Percentiles rank a stretch among this genome's conserved stretches.
These are phyloP conservation scores for Cucurbita moschata DNA, from an alignment of 306 rosid species.

Conservation along the genomic window DNA sequence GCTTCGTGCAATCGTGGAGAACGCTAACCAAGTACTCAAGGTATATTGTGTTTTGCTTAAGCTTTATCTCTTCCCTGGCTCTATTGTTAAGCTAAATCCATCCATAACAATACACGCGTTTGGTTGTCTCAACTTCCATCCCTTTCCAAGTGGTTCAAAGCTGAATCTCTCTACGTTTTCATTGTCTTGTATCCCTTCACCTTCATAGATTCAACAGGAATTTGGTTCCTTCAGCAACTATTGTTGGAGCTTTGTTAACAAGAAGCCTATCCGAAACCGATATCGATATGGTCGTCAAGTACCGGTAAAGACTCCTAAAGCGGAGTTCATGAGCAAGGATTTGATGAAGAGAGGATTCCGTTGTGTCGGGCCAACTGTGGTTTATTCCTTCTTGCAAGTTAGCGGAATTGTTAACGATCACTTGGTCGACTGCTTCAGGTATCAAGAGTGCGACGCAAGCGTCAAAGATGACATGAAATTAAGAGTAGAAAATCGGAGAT, in stretches of 20 bases:
- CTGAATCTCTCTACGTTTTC: conserved; percentile 2
- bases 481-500: conserved; percentile 14
- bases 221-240: conserved; percentile 80
- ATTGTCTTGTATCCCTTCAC: background rate
- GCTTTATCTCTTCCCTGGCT: background rate
- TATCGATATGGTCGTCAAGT: conserved; percentile 66
- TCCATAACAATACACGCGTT: background rate
- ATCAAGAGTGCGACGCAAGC: conserved; percentile 29
- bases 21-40: conserved; percentile 70
- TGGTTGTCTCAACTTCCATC: conserved; percentile 2
- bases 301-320: conserved; percentile 79
- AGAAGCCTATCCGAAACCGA: conserved; percentile 47
- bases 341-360: conserved; percentile 88
- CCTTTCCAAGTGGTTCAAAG: background rate
- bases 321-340: conserved; percentile 77
- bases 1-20: conserved; percentile 73
- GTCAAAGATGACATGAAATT: conserved; percentile 18
- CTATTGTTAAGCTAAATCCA: background rate
- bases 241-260: conserved; percentile 79
- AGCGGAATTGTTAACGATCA: conserved; percentile 79
- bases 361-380: conserved; percentile 78
- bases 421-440: conserved; percentile 53
- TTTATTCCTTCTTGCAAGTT: conserved; percentile 87
- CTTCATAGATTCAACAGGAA: conserved; percentile 49
- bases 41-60: conserved; percentile 23